phyloP scores from a whole-genome alignment of 495 filamentous ascomycete species.

The Penicillium daleae region DNA sequence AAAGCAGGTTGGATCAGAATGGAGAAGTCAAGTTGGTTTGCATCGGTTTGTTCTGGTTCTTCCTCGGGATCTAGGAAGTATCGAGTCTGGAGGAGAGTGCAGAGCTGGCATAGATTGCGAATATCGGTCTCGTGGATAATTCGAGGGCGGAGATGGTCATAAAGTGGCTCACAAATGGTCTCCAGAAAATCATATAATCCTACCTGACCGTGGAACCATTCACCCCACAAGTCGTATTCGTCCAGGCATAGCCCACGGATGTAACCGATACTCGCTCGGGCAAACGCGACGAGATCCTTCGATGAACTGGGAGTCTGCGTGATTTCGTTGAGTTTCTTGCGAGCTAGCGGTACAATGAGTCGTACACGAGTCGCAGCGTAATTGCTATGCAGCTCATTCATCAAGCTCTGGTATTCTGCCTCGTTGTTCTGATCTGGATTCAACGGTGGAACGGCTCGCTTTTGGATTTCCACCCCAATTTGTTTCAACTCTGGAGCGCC shows the following conservation, averaged over 20 bases:
- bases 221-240: constrained; percentile 74
- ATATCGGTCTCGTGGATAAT: constrained; percentile 73
- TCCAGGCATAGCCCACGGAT: constrained; percentile 72
- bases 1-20: constrained; percentile 67
- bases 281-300: constrained; percentile 69
- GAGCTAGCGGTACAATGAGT: constrained; percentile 61
- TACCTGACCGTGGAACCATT: constrained; percentile 73
- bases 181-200: constrained; percentile 74
- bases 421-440: constrained; percentile 65
- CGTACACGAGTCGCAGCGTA: constrained; percentile 61
- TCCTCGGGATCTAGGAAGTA: constrained; percentile 79
- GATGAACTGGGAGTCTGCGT: constrained; percentile 66
- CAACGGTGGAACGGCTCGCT: constrained; percentile 62
- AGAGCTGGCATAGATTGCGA: constrained; percentile 78
- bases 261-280: constrained; percentile 70
- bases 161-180: constrained; percentile 73
- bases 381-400: constrained; percentile 70
- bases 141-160: constrained; percentile 69
- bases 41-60: constrained; percentile 58
- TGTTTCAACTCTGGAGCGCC: constrained; percentile 67
- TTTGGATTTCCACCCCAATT: constrained; percentile 69
- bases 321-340: constrained; percentile 68
- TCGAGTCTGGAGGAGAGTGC: constrained; percentile 79
- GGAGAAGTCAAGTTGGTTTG: constrained; percentile 67
- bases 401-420: constrained; percentile 67